Evolutionary conservation across 225 moss, liverwort and hornwort genomes (phyloP), one percentile per base, ranked within the genome.

Genomic region (Anthoceros angustus): DNA sequence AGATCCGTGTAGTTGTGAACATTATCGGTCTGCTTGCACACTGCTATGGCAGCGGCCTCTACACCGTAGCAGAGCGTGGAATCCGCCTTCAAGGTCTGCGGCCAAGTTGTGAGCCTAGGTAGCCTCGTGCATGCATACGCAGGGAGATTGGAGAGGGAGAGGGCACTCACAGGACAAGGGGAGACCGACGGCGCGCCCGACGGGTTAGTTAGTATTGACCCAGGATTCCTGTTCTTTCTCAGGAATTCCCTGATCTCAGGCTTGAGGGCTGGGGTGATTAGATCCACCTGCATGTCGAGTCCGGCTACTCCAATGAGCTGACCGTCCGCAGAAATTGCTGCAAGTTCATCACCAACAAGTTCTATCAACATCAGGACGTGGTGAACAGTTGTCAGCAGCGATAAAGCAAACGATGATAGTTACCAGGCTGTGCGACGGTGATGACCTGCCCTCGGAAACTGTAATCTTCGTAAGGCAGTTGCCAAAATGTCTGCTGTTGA

Each of bases 371-470:
- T 0, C 0, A 9, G 55, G n/a, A 4, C 55, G 14, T 55, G 12
- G 7, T 18, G n/a, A 20, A 1, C 32, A 32, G 4, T 32, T 32
- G 2, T 32, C 32, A 32, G 2, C 32, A 32, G 32, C 7, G 0
- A 15, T 23, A 20, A 8, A 15, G 55, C 7, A 15, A 55, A 1
- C 18, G 2, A 18, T 18, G 4, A 7, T 0, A 9, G 55, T n/a
- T 55, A 55, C 55, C 55, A 18, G 55, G 55, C 0, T 55, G 14
- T 55, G 55, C 8, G n/a, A 55, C 55, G 23, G 55, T 55, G 55
- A 55, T 55, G 40, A 80, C 71, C 6, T 23, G 10, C 9, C 80
- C 80, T 11, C 76, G 80, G 71, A 50, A 68, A 41, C 80, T 73
- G 16, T 16, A 69, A 67, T 80, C 80, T 0, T 3, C 12, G 42